A percentile compares a stretch with the other conserved stretches of the same genome.
phyloP scores from a whole-genome alignment of 305 asterid genomes.

The Ruellia speciosa region DNA sequence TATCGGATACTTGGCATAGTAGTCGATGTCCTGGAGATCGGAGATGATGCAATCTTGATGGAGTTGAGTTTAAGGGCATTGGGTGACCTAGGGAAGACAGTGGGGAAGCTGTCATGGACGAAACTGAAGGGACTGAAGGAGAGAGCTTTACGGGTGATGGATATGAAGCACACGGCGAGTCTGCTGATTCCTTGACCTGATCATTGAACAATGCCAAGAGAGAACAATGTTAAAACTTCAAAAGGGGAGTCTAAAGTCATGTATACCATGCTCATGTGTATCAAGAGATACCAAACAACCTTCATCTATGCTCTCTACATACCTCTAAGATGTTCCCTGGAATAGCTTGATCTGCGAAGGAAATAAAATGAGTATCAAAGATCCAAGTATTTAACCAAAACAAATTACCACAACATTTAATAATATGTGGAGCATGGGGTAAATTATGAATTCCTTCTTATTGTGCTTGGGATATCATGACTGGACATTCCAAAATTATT shows the following conservation, averaged over 20 bases:
- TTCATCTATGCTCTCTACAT: conserved; percentile 22
- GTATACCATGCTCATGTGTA: neutral
- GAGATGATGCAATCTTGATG: conserved; percentile 63
- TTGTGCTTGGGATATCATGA: too few species aligned
- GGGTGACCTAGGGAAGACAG: conserved; percentile 52
- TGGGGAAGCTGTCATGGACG: conserved; percentile 61
- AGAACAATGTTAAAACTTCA: conserved; percentile 9
- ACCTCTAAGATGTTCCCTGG: conserved; percentile 39
- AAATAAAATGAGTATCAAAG: neutral
- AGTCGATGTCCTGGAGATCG: conserved; percentile 65
- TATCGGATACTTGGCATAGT: conserved; percentile 46
- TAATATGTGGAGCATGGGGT: too few species aligned
- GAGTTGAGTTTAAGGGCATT: conserved; percentile 62
- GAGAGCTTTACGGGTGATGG: conserved; percentile 65
- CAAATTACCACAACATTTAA: too few species aligned
- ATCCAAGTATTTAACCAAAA: too few species aligned
- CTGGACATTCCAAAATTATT: too few species aligned
- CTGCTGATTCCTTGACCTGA: conserved; percentile 59
- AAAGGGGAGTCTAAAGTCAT: neutral
- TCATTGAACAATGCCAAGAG: conserved; percentile 10
- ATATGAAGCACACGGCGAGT: conserved; percentile 46
- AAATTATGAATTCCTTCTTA: too few species aligned
- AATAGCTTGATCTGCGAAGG: conserved; percentile 38
- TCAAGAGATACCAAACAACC: conserved; percentile 15
- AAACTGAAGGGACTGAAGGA: conserved; percentile 51